phyloP scores from a whole-genome alignment of 139 green algal genomes.

The Chlorella sp. region DNA sequence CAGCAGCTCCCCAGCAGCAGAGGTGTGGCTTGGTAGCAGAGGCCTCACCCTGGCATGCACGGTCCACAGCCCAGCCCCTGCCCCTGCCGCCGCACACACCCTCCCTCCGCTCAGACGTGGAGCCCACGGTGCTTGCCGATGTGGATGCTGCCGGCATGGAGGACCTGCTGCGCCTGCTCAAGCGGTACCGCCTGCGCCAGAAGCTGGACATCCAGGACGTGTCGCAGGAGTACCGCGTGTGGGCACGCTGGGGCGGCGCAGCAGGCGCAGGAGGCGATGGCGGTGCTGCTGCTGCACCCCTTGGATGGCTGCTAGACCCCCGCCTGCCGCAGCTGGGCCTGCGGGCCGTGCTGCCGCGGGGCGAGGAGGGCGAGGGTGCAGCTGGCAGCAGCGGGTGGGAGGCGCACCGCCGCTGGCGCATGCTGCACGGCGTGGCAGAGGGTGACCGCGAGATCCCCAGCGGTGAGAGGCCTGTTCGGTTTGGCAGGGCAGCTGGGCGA shows the following conservation, averaged over 20 bases:
- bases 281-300: not conserved
- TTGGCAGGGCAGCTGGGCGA: too few relatives aligned
- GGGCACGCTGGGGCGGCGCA: slow-evolving; percentile 57
- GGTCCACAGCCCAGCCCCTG: not conserved
- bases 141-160: slow-evolving; percentile 49
- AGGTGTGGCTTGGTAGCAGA: too few relatives aligned
- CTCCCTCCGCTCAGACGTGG: slow-evolving; percentile 22
- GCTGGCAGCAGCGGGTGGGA: slow-evolving; percentile 16
- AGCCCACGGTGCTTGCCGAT: slow-evolving; percentile 63
- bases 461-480: slow-evolving; percentile 49
- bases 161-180: slow-evolving; percentile 58
- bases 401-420: slow-evolving; percentile 68
- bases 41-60: not conserved
- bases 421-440: slow-evolving; percentile 86
- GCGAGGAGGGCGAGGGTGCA: not conserved
- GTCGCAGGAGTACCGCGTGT: slow-evolving; percentile 57
- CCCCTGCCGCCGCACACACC: not conserved
- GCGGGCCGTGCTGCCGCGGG: slow-evolving; percentile 57
- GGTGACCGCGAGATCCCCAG: slow-evolving; percentile 85
- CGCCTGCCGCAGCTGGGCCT: slow-evolving; percentile 71
- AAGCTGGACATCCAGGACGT: slow-evolving; percentile 76
- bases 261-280: too few relatives aligned
- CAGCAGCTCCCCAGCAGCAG: too few relatives aligned
- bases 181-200: slow-evolving; percentile 71
- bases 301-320: slow-evolving; percentile 73